These are phyloP conservation scores for Fraxinus xanthoxyloides DNA, from an alignment of 305 asterid species.

Conservation along the genomic window DNA sequence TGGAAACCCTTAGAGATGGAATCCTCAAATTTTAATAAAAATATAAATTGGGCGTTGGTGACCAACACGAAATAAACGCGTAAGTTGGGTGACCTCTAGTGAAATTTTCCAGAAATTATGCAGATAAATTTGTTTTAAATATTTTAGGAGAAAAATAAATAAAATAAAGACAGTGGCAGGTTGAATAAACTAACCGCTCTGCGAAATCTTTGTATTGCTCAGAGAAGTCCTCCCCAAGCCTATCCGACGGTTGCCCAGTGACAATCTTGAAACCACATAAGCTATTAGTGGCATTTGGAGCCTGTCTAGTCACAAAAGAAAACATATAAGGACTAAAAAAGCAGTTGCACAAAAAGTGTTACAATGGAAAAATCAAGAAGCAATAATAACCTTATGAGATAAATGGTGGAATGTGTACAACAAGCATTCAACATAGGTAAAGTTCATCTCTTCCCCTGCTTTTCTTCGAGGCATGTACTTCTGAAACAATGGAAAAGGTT, in stretches of 20 bases:
- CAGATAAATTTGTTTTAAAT: background rate
- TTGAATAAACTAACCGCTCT: constrained; percentile 59
- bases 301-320: constrained; percentile 46
- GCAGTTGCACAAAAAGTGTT: constrained; percentile 7
- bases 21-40: background rate
- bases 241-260: constrained; percentile 98
- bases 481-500: constrained; percentile 42
- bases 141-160: background rate
- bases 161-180: background rate
- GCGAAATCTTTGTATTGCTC: constrained; percentile 70
- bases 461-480: constrained; percentile 80
- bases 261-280: constrained; percentile 95
- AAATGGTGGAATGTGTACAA: constrained; percentile 84
- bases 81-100: background rate
- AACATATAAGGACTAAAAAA: constrained; percentile 17
- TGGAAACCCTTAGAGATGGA: background rate
- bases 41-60: background rate
- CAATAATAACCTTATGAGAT: constrained; percentile 65
- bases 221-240: constrained; percentile 98
- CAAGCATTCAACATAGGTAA: constrained; percentile 87
- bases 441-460: constrained; percentile 89
- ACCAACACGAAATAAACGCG: background rate
- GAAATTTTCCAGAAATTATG: background rate
- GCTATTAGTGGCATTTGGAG: constrained; percentile 90
- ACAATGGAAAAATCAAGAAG: constrained; percentile 25